Percentiles rank a stretch among this genome's conserved stretches.
phyloP scores from a whole-genome alignment of 1,284 basidiomycete genomes.

The Apiotrichum montevideense region DNA sequence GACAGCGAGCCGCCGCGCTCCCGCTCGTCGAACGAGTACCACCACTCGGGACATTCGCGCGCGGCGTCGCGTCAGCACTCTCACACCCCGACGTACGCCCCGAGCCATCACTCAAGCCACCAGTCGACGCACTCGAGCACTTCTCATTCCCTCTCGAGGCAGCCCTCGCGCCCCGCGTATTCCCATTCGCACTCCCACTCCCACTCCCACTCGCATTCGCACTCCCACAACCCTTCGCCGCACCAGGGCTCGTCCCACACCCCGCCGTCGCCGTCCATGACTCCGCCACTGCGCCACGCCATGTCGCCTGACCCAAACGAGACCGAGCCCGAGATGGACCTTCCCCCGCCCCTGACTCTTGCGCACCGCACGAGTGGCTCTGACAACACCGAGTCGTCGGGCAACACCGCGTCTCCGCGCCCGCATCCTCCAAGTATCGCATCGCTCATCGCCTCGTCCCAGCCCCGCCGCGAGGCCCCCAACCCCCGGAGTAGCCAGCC shows the following conservation, averaged over 20 bases:
- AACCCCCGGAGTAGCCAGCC: constrained; percentile 9
- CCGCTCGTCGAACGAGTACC: not conserved
- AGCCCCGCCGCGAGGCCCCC: constrained; percentile 10
- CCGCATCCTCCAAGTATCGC: constrained; percentile 12
- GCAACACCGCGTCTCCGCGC: constrained; percentile 8
- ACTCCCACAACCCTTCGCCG: not conserved
- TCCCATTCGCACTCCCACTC: not conserved
- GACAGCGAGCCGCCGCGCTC: not conserved
- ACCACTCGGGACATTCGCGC: not conserved
- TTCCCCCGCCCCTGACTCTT: constrained; percentile 32
- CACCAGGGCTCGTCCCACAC: constrained; percentile 12
- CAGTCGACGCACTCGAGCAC: not conserved
- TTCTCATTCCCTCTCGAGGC: not conserved
- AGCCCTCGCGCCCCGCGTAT: not conserved
- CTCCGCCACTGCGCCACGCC: constrained; percentile 10
- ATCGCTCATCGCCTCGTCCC: constrained; percentile 9
- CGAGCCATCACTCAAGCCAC: no score
- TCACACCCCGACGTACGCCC: not conserved
- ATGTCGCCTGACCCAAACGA: constrained; percentile 32
- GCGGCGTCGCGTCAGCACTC: not conserved
- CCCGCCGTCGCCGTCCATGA: constrained; percentile 28
- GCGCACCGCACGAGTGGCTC: constrained; percentile 13
- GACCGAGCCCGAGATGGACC: constrained; percentile 34
- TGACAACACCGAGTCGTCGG: constrained; percentile 3
- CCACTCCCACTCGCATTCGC: not conserved